Evolutionary conservation across 2,329 filamentous ascomycete species (phyloP).

Genomic region (Setomelanomma holmii): DNA sequence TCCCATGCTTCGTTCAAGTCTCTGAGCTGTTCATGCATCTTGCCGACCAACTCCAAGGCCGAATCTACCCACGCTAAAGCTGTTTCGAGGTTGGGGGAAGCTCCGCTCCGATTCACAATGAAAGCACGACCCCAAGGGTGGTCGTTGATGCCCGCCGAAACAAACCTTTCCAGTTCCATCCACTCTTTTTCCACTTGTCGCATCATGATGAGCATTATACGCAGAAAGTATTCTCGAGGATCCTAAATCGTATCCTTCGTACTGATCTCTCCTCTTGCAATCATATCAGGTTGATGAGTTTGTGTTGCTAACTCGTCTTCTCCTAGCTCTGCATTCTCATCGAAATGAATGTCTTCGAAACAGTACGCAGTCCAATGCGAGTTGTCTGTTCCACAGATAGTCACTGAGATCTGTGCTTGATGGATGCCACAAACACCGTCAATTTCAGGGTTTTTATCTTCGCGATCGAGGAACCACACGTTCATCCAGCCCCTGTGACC

Average conservation of each 20-base stretch:
- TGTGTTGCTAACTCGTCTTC: not conserved
- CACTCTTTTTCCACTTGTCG: not conserved
- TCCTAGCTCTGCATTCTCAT: constrained; percentile 2
- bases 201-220: not conserved
- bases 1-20: not conserved
- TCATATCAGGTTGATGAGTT: constrained; percentile 5
- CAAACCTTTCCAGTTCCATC: not conserved
- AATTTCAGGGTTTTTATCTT: not conserved
- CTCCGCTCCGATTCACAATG: not conserved
- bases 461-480: not conserved
- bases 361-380: not conserved
- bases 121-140: no score
- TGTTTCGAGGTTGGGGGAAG: not conserved
- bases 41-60: not conserved
- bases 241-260: constrained; percentile 6
- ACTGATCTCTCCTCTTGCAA: not conserved
- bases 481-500: not conserved
- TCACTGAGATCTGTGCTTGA: constrained; percentile 7
- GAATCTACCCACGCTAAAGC: not conserved
- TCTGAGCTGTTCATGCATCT: not conserved
- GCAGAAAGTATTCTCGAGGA: constrained; percentile 12
- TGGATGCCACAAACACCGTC: constrained; percentile 1
- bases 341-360: constrained; percentile 4
- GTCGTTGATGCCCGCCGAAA: not conserved
- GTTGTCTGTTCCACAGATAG: constrained; percentile 5